These are phyloP conservation scores for Solanum chmielewskii DNA, from an alignment of 257 asterid genomes.

Conservation along the genomic window DNA sequence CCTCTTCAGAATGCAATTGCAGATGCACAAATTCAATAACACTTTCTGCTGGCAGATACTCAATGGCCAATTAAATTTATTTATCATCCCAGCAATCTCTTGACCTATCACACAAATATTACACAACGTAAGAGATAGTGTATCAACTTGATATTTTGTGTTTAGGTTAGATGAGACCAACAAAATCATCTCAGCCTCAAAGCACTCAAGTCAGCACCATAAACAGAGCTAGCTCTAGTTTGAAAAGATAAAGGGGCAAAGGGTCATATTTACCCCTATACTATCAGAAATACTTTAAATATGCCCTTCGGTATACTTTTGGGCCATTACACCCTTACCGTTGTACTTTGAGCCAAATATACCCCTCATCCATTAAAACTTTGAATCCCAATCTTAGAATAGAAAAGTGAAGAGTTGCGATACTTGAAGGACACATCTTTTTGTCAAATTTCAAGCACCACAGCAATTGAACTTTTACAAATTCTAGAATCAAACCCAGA, in stretches of 20 bases:
- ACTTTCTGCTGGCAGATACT: neutral
- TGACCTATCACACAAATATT: slow-evolving; percentile 42
- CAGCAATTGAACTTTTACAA: too few species aligned
- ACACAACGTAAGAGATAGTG: neutral
- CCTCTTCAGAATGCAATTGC: neutral
- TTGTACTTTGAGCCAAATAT: too few species aligned
- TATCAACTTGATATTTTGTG: neutral
- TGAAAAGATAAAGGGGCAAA: neutral
- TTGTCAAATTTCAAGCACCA: too few species aligned
- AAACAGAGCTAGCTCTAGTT: neutral
- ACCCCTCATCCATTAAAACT: too few species aligned
- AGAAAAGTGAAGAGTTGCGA: too few species aligned
- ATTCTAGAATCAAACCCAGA: too few species aligned
- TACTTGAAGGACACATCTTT: too few species aligned
- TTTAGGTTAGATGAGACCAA: neutral
- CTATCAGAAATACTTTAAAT: too few species aligned
- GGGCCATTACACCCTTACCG: too few species aligned
- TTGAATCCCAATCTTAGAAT: too few species aligned
- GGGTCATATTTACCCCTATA: too few species aligned
- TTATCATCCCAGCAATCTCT: slow-evolving; percentile 28
- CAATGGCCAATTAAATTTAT: neutral
- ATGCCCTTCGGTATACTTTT: too few species aligned
- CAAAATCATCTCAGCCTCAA: neutral
- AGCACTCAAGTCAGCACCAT: neutral
- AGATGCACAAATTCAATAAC: neutral